These are phyloP conservation scores for Diutina mesorugosa DNA, from an alignment of 1,139 yeast species.

Conservation along the genomic window DNA sequence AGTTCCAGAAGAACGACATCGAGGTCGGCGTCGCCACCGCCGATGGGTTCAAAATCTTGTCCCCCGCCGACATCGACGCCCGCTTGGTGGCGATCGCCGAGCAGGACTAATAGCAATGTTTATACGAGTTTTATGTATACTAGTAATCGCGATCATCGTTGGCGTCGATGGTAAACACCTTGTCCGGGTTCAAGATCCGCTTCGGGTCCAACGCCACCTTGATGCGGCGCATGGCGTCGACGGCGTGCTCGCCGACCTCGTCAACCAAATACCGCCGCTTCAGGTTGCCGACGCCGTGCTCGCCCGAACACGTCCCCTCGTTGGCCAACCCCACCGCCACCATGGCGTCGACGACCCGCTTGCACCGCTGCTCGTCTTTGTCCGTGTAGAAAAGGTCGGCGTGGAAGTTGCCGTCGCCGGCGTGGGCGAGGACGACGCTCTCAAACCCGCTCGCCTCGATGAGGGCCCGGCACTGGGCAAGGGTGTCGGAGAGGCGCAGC, in stretches of 20 bases:
- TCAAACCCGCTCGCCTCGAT: conserved; percentile 27
- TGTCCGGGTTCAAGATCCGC: conserved; percentile 14
- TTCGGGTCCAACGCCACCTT: conserved; percentile 45
- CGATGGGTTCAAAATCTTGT: conserved; percentile 57
- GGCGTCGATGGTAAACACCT: background rate
- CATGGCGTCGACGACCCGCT: conserved; percentile 49
- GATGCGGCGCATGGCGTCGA: conserved; percentile 42
- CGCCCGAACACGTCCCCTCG: conserved; percentile 56
- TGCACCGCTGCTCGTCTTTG: conserved; percentile 23
- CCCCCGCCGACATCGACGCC: conserved; percentile 85
- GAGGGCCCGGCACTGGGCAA: conserved; percentile 36
- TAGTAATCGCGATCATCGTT: background rate
- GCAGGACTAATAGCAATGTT: conserved; percentile 47
- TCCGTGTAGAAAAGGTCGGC: conserved; percentile 36
- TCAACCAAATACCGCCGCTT: conserved; percentile 34
- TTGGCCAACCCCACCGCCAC: conserved; percentile 50
- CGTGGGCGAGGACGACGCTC: conserved; percentile 39
- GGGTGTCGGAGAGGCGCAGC: conserved; percentile 33
- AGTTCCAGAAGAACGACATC: conserved; percentile 83
- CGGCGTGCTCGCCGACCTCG: conserved; percentile 41
- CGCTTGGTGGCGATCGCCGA: conserved; percentile 90
- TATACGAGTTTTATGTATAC: background rate
- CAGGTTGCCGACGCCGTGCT: conserved; percentile 51
- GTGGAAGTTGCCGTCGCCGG: conserved; percentile 56
- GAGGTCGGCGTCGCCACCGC: conserved; percentile 83